Evolutionary conservation across 192 early-diverging fungal species (phyloP), one percentile per base, ranked within the genome.

Genomic region (Entophlyctis luteolus): DNA sequence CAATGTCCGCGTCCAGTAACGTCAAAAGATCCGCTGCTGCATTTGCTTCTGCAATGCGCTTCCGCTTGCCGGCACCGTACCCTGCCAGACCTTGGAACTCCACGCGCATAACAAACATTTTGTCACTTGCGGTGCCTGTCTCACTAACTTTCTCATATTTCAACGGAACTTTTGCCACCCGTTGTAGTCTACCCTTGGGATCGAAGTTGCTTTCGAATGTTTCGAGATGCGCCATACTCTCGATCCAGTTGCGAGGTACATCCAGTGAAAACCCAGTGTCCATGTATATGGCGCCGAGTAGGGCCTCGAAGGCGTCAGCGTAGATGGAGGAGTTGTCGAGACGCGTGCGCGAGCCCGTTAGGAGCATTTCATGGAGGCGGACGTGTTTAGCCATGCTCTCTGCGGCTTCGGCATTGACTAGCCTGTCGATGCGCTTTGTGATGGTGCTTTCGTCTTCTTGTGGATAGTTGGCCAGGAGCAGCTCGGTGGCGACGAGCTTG

Each of bases 401-500:
- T 22, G 38, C 39, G 39, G 58, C 38, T 14, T 6, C 20, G n/a
- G 8, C 58, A 27, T 5, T 22, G 5, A 59, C 38, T 8, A 59
- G 58, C 0, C 38, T 3, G 2, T 8, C 1, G 35, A 45, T n/a
- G 1, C 58, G 58, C 25, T 38, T 38, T 8, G 27, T 59, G 58
- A 59, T n/a, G 16, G 39, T 14, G 16, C 58, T 45, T 22, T 59
- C 58, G 16, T 1, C 28, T 45, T 59, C 58, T 18, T 79, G 53
- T 1, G 87, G 84, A 59, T 88, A 85, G 56, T 88, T 85, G 48
- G 87, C 70, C 59, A 85, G 93, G 63, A 91, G 87, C 50, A 88
- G 86, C n/a, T 82, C 76, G 2, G 92, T 85, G 1, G 89, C 74
- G 59, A 89, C 77, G 60, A 88, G 89, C 71, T 96, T 92, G 48